These are phyloP conservation scores for Fraxinus xanthoxyloides DNA, from an alignment of 305 asterid species.

Conservation along the genomic window DNA sequence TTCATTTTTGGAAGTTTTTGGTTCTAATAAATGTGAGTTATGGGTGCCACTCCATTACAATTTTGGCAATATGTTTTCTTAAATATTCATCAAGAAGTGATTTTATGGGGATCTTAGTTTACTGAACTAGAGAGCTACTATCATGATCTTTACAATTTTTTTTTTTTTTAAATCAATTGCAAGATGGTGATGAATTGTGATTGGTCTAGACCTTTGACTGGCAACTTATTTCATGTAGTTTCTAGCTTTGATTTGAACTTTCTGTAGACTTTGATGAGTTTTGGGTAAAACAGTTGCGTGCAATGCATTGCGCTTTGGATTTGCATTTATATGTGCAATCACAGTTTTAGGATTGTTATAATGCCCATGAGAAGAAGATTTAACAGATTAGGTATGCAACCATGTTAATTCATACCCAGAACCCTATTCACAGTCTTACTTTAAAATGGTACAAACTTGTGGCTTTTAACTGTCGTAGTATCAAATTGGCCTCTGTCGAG, in stretches of 20 bases:
- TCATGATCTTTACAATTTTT: not conserved
- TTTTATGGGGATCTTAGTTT: not conserved
- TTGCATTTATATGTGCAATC: not conserved
- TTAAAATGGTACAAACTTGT: not conserved
- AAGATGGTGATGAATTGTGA: not conserved
- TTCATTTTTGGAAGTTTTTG: not conserved
- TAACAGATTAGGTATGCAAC: not conserved
- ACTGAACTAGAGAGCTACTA: not conserved
- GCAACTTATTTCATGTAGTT: not conserved
- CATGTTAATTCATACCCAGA: not conserved
- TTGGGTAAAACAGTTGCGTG: not conserved
- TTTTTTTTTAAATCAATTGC: not conserved
- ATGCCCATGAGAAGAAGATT: not conserved
- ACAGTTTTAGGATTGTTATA: not conserved
- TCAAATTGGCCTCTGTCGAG: not conserved
- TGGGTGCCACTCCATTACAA: not conserved
- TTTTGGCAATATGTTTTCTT: not conserved
- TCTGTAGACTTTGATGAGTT: not conserved
- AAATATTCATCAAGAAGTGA: not conserved
- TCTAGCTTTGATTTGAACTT: not conserved
- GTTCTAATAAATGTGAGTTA: not conserved
- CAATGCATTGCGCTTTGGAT: not conserved
- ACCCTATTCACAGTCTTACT: not conserved
- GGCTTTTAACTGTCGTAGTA: not conserved
- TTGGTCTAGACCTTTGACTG: not conserved